Evolutionary conservation across 352 stramenopile species (phyloP).

Genomic region (Phytopythium ostracodes): DNA sequence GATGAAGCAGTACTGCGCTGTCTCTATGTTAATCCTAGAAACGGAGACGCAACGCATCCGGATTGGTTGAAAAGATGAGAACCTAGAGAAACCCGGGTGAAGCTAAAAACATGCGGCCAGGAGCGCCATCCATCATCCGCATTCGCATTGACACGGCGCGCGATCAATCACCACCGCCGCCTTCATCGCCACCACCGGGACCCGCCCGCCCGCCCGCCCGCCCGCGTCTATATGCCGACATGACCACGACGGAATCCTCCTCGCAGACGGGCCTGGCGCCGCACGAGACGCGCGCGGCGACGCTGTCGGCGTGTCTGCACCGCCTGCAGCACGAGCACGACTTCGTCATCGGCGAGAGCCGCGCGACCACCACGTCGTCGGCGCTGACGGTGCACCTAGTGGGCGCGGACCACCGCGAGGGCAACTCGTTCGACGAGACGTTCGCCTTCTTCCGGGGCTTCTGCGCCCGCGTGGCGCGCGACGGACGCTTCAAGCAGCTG

Average conservation of each 20-base stretch:
- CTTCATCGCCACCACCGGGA: too few species aligned
- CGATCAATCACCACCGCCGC: neutral
- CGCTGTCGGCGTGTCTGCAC: constrained; percentile 25
- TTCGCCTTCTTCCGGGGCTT: constrained; percentile 53
- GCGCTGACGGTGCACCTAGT: constrained; percentile 64
- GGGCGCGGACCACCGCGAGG: constrained; percentile 74
- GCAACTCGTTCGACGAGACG: constrained; percentile 54
- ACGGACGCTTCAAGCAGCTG: constrained; percentile 29
- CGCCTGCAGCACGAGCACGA: constrained; percentile 19
- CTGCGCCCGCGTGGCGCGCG: constrained; percentile 30
- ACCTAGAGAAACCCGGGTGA: too few species aligned
- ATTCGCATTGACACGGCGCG: too few species aligned
- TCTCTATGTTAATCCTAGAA: too few species aligned
- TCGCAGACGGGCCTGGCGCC: neutral
- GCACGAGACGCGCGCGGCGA: constrained; percentile 26
- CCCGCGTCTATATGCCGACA: too few species aligned
- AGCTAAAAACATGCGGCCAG: too few species aligned
- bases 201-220: too few species aligned
- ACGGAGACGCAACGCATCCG: too few species aligned
- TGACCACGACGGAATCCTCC: neutral
- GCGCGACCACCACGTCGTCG: neutral
- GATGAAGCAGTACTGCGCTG: too few species aligned
- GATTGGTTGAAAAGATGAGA: too few species aligned
- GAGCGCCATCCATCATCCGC: too few species aligned
- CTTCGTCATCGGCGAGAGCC: neutral